A percentile compares a stretch with the other conserved stretches of the same genome.
Evolutionary conservation across 73 alveolate genomes (phyloP).

Genomic region (Breviolum minutum): DNA sequence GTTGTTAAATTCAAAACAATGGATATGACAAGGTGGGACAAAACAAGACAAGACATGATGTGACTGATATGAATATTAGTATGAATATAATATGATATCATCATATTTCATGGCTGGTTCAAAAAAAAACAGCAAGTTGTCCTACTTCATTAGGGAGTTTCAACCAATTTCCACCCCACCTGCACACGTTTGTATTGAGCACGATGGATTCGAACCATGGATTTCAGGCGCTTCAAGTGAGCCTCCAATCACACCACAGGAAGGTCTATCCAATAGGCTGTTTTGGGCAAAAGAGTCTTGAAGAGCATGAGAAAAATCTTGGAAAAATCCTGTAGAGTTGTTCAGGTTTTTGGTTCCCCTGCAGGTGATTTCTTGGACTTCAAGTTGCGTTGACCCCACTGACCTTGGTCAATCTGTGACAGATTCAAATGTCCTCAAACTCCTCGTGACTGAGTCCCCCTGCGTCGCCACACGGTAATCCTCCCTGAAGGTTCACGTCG

Average conservation of each 20-base stretch:
- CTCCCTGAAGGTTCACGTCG: constrained; percentile 76
- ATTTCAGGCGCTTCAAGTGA: constrained; percentile 39
- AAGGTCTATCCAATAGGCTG: not conserved
- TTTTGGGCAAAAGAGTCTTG: not conserved
- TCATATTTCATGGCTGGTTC: not conserved
- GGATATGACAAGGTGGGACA: not conserved
- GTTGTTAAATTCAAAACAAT: not conserved
- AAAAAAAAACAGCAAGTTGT: not conserved
- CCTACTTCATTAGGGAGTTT: not conserved
- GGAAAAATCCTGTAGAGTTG: not conserved
- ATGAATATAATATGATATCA: not conserved
- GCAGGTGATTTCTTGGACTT: constrained; percentile 64
- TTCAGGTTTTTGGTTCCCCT: not conserved
- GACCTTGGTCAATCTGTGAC: not conserved
- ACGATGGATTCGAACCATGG: constrained; percentile 83
- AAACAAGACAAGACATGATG: too few species aligned
- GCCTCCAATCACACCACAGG: not conserved
- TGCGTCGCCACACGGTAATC: constrained; percentile 70
- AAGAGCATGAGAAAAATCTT: not conserved
- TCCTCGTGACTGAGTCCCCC: not conserved
- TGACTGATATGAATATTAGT: not conserved
- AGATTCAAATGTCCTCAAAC: not conserved
- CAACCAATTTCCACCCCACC: not conserved
- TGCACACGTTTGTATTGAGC: constrained; percentile 58
- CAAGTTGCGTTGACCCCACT: constrained; percentile 89